A percentile compares a stretch with the other conserved stretches of the same genome.
These are phyloP conservation scores for Pythium inflatum DNA, from an alignment of 352 stramenopile genomes.

Conservation along the genomic window DNA sequence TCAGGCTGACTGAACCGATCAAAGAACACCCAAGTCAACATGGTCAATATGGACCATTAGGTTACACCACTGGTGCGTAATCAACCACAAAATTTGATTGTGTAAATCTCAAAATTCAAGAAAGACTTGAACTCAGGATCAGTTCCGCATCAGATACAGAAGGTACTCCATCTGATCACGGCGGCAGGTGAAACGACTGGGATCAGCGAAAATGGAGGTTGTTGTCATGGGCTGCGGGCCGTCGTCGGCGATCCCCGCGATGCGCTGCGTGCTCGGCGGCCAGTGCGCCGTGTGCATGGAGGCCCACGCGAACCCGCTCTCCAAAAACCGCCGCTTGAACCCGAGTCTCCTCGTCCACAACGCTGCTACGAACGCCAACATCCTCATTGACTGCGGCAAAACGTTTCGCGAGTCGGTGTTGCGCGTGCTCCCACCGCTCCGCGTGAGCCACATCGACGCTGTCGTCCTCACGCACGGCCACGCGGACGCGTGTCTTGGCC, in stretches of 20 bases:
- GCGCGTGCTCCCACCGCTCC: constrained; percentile 61
- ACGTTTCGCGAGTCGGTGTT: constrained; percentile 85
- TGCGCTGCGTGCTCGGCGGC: constrained; percentile 70
- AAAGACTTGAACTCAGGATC: too few species aligned
- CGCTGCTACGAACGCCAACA: constrained; percentile 43
- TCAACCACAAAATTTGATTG: too few species aligned
- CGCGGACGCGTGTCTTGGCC: constrained; percentile 77
- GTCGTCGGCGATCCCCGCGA: constrained; percentile 80
- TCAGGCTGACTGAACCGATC: not conserved
- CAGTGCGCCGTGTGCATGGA: constrained; percentile 69
- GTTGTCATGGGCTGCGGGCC: constrained; percentile 81
- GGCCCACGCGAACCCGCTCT: constrained; percentile 65
- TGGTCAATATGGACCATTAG: constrained; percentile 12
- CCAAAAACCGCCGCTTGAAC: constrained; percentile 81
- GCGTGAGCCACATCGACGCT: constrained; percentile 58
- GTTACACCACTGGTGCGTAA: too few species aligned
- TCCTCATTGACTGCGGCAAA: constrained; percentile 89
- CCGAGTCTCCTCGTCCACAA: constrained; percentile 78
- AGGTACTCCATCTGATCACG: too few species aligned
- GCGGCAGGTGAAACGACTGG: constrained; percentile 9
- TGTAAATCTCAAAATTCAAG: too few species aligned
- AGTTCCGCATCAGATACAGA: too few species aligned
- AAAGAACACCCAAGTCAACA: constrained; percentile 4
- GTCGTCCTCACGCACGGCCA: constrained; percentile 88
- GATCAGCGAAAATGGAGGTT: constrained; percentile 60